Conservation (phyloP, 2,329 filamentous ascomycete genomes). For the Aspergillus pseudotamarii region DNA sequence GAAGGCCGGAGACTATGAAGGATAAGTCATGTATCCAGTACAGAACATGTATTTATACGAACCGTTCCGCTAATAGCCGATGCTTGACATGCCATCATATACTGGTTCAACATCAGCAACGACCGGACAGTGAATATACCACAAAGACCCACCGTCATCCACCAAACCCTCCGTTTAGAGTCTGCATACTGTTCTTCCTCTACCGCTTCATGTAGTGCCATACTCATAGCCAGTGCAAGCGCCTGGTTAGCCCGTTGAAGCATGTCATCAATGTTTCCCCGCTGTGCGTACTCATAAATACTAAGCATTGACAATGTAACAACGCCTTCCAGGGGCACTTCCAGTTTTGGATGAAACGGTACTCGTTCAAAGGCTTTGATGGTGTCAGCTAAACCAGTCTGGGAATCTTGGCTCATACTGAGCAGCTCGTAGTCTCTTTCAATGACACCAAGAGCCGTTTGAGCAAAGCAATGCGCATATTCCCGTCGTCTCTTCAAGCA, state of each 20-base stretch:
- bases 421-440: conserved; percentile 30
- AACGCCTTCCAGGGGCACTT: conserved; percentile 30
- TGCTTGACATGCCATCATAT: conserved; percentile 54
- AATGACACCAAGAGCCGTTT: conserved; percentile 27
- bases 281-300: conserved; percentile 35
- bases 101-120: conserved; percentile 32
- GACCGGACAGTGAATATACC: not conserved
- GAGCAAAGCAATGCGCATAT: conserved; percentile 27
- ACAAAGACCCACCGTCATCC: conserved; percentile 29
- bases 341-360: conserved; percentile 23
- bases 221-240: conserved; percentile 27
- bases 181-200: conserved; percentile 27
- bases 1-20: conserved; percentile 17
- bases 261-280: conserved; percentile 34
- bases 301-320: conserved; percentile 30
- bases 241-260: conserved; percentile 32
- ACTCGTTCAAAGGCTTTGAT: conserved; percentile 11
- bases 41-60: conserved; percentile 19
- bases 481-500: conserved; percentile 26
- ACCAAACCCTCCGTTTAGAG: conserved; percentile 30
- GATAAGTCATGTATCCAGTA: conserved; percentile 4
- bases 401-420: conserved; percentile 8
- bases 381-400: conserved; percentile 13
- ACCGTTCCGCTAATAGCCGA: conserved; percentile 56
- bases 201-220: conserved; percentile 27